Conservation (phyloP, 331 rosid genomes). For the Phaseolus coccineus region DNA sequence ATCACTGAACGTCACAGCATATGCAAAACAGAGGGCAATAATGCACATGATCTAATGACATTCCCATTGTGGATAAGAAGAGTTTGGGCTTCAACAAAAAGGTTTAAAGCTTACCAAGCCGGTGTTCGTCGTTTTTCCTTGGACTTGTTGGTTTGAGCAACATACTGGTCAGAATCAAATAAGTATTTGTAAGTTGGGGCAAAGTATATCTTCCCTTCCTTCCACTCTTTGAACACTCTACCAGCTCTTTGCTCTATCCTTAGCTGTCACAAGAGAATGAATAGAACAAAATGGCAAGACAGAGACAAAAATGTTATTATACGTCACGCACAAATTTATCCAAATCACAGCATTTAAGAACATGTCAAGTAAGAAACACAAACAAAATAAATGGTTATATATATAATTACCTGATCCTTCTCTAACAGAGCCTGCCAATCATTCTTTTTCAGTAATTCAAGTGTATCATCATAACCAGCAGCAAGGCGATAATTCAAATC, state of each 20-base stretch:
- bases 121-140: conserved; percentile 85
- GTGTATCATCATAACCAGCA: conserved; percentile 61
- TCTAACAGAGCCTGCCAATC: conserved; percentile 84
- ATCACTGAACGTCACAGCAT: conserved; percentile 18
- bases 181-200: conserved; percentile 96
- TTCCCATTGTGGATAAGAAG: background rate
- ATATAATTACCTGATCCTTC: conserved; percentile 75
- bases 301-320: background rate
- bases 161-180: conserved; percentile 79
- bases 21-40: background rate
- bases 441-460: conserved; percentile 68
- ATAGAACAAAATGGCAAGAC: background rate
- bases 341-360: background rate
- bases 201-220: conserved; percentile 80
- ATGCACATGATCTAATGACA: conserved; percentile 16
- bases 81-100: background rate
- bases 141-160: conserved; percentile 65
- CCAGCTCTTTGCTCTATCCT: conserved; percentile 85
- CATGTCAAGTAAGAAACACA: background rate
- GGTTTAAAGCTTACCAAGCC: conserved; percentile 73
- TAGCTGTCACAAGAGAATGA: conserved; percentile 56
- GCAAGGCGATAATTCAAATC: conserved; percentile 92
- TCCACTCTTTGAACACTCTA: conserved; percentile 89
- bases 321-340: too few species aligned
- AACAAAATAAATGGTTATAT: background rate